phyloP scores from a whole-genome alignment of 2,329 filamentous ascomycete genomes.

The Bipolaris zeicola region DNA sequence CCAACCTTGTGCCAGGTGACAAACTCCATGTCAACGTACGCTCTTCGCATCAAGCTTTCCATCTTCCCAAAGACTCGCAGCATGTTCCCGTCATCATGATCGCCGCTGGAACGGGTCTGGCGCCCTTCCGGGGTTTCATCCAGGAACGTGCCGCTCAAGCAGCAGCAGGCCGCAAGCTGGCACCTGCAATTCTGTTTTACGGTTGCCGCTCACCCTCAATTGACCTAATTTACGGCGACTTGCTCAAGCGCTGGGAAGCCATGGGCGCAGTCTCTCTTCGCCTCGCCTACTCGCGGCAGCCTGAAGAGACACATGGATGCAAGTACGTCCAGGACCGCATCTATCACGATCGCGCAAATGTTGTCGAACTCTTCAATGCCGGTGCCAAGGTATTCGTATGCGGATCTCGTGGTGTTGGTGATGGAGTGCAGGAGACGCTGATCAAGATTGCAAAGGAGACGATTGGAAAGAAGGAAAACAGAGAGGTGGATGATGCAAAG shows the following conservation, averaged over 20 bases:
- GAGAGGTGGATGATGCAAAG: constrained; percentile 47
- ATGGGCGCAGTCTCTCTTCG: constrained; percentile 66
- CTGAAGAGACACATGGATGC: constrained; percentile 54
- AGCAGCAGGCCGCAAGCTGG: constrained; percentile 58
- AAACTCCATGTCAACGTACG: constrained; percentile 51
- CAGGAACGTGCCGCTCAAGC: constrained; percentile 51
- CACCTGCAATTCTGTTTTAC: constrained; percentile 68
- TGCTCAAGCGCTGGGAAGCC: constrained; percentile 64
- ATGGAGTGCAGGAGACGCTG: constrained; percentile 51
- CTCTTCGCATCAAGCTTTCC: constrained; percentile 51
- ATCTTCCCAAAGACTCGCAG: constrained; percentile 50
- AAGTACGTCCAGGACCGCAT: constrained; percentile 61
- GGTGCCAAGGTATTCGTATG: constrained; percentile 69
- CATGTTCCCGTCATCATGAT: constrained; percentile 51
- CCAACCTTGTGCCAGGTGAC: constrained; percentile 49
- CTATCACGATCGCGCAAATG: constrained; percentile 54
- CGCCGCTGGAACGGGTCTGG: constrained; percentile 49
- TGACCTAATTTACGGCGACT: constrained; percentile 66
- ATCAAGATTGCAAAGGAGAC: constrained; percentile 53
- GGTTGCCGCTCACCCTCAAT: constrained; percentile 62
- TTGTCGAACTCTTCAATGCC: constrained; percentile 53
- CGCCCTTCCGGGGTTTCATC: constrained; percentile 52
- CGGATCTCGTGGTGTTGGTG: constrained; percentile 59
- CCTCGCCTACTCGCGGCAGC: constrained; percentile 62
- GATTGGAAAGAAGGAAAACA: constrained; percentile 47